Conservation (phyloP, 768 basidiomycete genomes). For the Psilocybe cubensis region DNA sequence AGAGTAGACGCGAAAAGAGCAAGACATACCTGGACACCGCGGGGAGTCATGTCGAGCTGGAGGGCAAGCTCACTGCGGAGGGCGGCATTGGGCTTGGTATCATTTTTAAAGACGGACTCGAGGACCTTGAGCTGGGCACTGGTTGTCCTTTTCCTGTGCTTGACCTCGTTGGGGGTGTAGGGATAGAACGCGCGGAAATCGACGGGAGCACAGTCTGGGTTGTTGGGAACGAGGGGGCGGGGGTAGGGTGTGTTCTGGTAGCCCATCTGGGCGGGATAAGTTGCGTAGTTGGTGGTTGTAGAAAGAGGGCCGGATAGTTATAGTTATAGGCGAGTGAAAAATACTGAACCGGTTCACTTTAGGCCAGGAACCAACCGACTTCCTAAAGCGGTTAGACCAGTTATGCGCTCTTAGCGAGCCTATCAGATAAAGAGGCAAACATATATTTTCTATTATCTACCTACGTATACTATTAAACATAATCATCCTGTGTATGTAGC, state of each 20-base stretch:
- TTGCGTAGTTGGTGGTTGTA: constrained; percentile 38
- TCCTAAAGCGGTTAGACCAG: constrained; percentile 20
- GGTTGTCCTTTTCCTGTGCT: constrained; percentile 91
- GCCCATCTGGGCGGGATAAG: constrained; percentile 23
- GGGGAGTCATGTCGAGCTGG: constrained; percentile 88
- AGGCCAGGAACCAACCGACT: constrained; percentile 25
- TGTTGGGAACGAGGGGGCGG: constrained; percentile 50
- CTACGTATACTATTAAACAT: background rate
- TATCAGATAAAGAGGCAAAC: constrained; percentile 14
- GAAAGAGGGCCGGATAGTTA: constrained; percentile 26
- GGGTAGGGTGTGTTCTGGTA: constrained; percentile 41
- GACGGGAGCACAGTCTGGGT: constrained; percentile 66
- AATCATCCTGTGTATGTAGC: background rate
- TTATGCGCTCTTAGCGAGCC: constrained; percentile 21
- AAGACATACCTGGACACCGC: constrained; percentile 87
- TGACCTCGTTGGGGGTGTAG: constrained; percentile 92
- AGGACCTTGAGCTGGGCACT: constrained; percentile 87
- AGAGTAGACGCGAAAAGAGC: background rate
- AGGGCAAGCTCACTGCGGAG: constrained; percentile 79
- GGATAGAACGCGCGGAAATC: constrained; percentile 86
- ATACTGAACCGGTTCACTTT: constrained; percentile 27
- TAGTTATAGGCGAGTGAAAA: constrained; percentile 22
- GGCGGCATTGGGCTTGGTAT: constrained; percentile 89
- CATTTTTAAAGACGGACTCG: constrained; percentile 83
- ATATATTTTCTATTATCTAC: constrained; percentile 2